Base-by-base conservation (phyloP, 331 rosid genomes). In the Malus hybrid region DNA sequence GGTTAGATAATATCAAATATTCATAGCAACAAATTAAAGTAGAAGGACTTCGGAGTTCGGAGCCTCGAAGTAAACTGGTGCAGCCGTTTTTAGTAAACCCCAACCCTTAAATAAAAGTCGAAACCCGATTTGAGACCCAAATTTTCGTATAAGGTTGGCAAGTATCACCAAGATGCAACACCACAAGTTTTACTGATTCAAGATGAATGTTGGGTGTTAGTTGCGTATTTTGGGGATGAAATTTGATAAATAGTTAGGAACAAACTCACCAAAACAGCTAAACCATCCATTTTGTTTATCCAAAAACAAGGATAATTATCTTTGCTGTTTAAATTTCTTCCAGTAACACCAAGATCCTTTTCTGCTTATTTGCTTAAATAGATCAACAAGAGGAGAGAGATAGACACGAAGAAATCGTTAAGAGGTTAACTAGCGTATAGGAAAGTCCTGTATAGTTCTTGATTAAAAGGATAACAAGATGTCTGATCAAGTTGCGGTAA, bases 261-360 rank as follows among this genome's bases (percentile, higher is more conserved):
- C 74, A 42, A 77, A n/a, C 24, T 81, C 83, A 52, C 73, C 2
- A 82, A 84, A 78, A 62, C 8, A 76, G 86, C 73, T 63, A 18
- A 79, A 81, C 88, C 88, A 71, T 65, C 27, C 73, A 76, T 76
- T 32, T 3, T 52, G 15, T 29, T 9, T 39, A 20, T 57, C 55
- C 22, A 1, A 34, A 32, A 15, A 15, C 57, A 52, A 18, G n/a
- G n/a, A 52, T 14, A 5, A 16, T 52, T 15, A 2, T 42, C 13
- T 42, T 42, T 42, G 48, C 48, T 9, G 2, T 42, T 9, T 42
- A 42, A 42, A 42, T 42, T 42, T 42, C 48, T 42, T 42, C 48
- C 48, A 3, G 48, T 3, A 42, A 10, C 48, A 42, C 13, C 13
- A 42, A 42, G 48, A 42, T 42, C 48, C 48, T 42, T 42, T 42